phyloP scores from a whole-genome alignment of 2,329 filamentous ascomycete genomes.

The Cercospora beticola region DNA sequence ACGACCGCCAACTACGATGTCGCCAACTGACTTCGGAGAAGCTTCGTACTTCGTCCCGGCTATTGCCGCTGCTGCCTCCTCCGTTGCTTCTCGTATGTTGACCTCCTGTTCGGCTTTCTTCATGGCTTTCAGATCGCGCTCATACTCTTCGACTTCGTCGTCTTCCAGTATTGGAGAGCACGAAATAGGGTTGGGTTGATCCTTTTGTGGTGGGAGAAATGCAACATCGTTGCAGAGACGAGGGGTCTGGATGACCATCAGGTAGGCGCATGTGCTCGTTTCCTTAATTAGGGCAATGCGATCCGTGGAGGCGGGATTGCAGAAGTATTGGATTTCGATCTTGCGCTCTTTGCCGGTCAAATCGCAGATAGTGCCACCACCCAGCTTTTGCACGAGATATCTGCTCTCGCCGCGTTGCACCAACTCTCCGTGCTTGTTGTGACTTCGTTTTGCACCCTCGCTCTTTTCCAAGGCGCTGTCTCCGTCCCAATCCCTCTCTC shows the following conservation, averaged over 20 bases:
- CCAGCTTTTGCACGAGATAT: constrained; percentile 80
- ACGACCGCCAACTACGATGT: constrained; percentile 59
- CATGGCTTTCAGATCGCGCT: constrained; percentile 30
- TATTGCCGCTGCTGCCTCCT: constrained; percentile 37
- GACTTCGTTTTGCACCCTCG: constrained; percentile 31
- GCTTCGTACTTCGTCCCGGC: constrained; percentile 9
- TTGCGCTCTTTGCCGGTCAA: constrained; percentile 77
- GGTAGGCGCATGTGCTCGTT: constrained; percentile 82
- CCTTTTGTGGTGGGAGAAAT: constrained; percentile 77
- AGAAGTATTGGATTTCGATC: constrained; percentile 80
- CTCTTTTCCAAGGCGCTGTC: constrained; percentile 34
- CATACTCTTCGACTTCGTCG: constrained; percentile 47
- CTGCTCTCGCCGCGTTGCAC: constrained; percentile 80
- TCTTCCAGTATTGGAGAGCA: constrained; percentile 70
- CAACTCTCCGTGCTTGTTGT: constrained; percentile 50
- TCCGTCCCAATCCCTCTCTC: constrained; percentile 28
- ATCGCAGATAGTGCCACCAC: constrained; percentile 79
- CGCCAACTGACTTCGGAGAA: constrained; percentile 49
- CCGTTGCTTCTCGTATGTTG: constrained; percentile 25
- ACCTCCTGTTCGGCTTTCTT: constrained; percentile 24
- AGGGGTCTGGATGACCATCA: constrained; percentile 90
- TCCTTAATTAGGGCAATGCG: constrained; percentile 93
- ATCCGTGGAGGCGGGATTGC: constrained; percentile 71
- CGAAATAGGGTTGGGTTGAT: constrained; percentile 71
- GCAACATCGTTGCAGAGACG: constrained; percentile 83